Evolutionary conservation across 169 alveolate species (phyloP), one percentile per base, ranked within the genome.

Genomic region (Neospora caninum): DNA sequence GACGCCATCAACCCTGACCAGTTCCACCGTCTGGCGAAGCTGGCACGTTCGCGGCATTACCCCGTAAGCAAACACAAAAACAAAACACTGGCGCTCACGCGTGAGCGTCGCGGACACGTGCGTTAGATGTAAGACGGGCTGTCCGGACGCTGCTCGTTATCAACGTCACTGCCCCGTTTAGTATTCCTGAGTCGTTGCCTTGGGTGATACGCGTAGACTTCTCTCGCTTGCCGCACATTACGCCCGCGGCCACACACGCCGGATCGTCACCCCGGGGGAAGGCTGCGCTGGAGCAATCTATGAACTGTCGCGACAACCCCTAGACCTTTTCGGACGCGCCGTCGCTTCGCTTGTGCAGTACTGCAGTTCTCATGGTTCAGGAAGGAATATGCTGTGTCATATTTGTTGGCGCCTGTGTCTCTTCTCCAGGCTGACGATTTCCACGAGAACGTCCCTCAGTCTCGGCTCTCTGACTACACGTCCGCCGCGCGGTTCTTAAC

Each of bases 391-490:
- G 22, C 58, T 7, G 58, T 13, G 58, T 49, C 58, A 49, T 49
- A 49, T 4, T 7, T 49, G 58, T 27, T 7, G 73, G 31, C 7
- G 73, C n/a, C n/a, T n/a, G 73, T 64, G n/a, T 29, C n/a, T 16
- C 20, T 29, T 64, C 34, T 25, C 41, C 95, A 93, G 95, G 88
- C 84, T 41, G 95, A 93, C 83, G 95, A 93, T 31, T 54, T 93
- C 22, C 93, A 91, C 45, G 95, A 93, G 82, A 91, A 83, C 70
- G 80, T 93, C 39, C 95, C 95, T 25, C 95, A 93, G 93, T 93
- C 95, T 0, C 80, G 88, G 31, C 49, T 93, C 69, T 89, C 91
- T 31, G 95, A 93, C 84, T 93, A 93, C 69, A 93, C 95, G 0
- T 91, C 89, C 34, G 95, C 93, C 38, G 95, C 95, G n/a, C 83